These are phyloP conservation scores for Penicillium canescens DNA, from an alignment of 495 filamentous ascomycete genomes.

Conservation along the genomic window DNA sequence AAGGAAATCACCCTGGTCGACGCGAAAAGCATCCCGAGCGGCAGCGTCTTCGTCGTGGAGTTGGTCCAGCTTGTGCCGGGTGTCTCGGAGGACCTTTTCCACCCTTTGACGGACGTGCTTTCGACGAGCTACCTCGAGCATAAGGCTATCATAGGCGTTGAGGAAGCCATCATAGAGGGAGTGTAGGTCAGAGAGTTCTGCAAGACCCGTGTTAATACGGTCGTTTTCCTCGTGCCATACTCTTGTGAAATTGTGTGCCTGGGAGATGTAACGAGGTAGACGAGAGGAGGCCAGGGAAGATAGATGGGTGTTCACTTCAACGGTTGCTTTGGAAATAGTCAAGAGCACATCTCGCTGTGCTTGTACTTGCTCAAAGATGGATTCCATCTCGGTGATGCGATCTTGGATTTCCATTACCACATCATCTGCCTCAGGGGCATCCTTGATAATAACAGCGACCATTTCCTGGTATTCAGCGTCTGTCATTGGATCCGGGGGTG, in stretches of 20 bases:
- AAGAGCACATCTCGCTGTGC: constrained; percentile 51
- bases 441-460: constrained; percentile 77
- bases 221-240: constrained; percentile 76
- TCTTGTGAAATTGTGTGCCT: constrained; percentile 67
- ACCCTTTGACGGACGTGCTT: constrained; percentile 70
- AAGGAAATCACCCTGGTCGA: constrained; percentile 81
- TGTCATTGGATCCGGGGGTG: constrained; percentile 67
- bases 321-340: constrained; percentile 50
- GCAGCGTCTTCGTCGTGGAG: constrained; percentile 72
- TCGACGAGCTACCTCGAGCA: constrained; percentile 79
- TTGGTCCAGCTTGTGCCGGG: constrained; percentile 71
- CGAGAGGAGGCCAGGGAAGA: constrained; percentile 62
- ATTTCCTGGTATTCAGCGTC: constrained; percentile 79
- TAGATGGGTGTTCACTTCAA: constrained; percentile 63
- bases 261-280: constrained; percentile 66
- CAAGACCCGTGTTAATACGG: constrained; percentile 63
- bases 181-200: constrained; percentile 70
- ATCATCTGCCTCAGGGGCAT: constrained; percentile 85
- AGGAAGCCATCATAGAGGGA: constrained; percentile 83
- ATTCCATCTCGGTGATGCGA: constrained; percentile 74
- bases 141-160: constrained; percentile 77
- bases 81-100: constrained; percentile 70
- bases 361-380: constrained; percentile 52
- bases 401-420: constrained; percentile 83
- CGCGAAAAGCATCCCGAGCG: constrained; percentile 75